These are phyloP conservation scores for Ogataea populi-albae DNA, from an alignment of 805 yeast species.

Conservation along the genomic window DNA sequence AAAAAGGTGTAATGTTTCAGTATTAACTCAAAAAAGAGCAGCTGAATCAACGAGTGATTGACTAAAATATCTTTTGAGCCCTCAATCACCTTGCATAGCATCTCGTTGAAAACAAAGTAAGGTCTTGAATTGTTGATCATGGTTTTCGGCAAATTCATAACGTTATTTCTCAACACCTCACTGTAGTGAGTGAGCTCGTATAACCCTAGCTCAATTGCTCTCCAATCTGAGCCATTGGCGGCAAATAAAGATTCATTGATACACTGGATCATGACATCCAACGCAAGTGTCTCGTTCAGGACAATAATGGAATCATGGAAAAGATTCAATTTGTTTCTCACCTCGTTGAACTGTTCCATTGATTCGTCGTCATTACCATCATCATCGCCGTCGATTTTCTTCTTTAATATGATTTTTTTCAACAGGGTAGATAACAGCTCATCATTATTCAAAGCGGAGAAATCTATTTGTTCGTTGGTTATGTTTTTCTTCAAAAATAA, in stretches of 20 bases:
- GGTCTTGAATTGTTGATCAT: conserved; percentile 68
- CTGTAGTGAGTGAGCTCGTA: conserved; percentile 76
- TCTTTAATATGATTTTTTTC: conserved; percentile 68
- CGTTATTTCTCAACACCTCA: conserved; percentile 74
- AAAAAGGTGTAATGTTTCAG: conserved; percentile 73
- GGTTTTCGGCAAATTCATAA: conserved; percentile 66
- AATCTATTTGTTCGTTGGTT: conserved; percentile 33
- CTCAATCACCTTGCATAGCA: conserved; percentile 47
- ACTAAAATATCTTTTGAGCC: conserved; percentile 40
- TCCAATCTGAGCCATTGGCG: conserved; percentile 53
- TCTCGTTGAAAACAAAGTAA: conserved; percentile 55
- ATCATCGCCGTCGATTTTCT: conserved; percentile 69
- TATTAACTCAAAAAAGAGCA: conserved; percentile 79
- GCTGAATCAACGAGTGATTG: conserved; percentile 78
- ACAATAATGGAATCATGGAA: conserved; percentile 80
- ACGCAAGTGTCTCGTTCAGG: conserved; percentile 36
- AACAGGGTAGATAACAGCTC: conserved; percentile 63
- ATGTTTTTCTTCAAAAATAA: conserved; percentile 61
- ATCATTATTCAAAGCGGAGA: conserved; percentile 29
- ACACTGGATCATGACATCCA: conserved; percentile 40
- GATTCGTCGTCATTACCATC: conserved; percentile 65
- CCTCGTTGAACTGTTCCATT: conserved; percentile 74
- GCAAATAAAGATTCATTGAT: conserved; percentile 43
- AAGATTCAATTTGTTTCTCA: conserved; percentile 67
- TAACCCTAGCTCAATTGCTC: conserved; percentile 80